Conservation (phyloP, 805 yeast genomes). For the Grigorovia transvaalensis region DNA sequence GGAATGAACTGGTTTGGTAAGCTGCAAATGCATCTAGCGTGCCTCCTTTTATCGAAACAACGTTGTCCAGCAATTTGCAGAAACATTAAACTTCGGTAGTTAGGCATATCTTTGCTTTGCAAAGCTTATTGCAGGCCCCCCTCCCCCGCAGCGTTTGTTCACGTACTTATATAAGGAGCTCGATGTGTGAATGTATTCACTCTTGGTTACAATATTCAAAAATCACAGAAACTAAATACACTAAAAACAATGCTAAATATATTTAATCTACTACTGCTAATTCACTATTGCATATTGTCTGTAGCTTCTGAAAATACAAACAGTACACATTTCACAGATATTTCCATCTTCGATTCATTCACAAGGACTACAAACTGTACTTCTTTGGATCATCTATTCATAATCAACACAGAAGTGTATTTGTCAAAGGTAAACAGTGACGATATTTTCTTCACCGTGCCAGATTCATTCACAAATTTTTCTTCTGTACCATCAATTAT, state of each 20-base stretch:
- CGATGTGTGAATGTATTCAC: too few species aligned
- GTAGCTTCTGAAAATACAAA: slow-evolving; percentile 2
- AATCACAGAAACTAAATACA: too few species aligned
- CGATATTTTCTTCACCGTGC: slow-evolving; percentile 17
- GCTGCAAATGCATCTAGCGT: too few species aligned
- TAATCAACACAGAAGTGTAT: slow-evolving; percentile 18
- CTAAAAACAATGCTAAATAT: not conserved
- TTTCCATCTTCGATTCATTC: slow-evolving; percentile 18
- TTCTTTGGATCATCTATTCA: slow-evolving; percentile 21
- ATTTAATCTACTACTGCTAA: not conserved
- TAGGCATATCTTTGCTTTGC: too few species aligned
- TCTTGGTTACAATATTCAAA: too few species aligned
- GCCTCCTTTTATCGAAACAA: too few species aligned
- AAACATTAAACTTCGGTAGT: too few species aligned
- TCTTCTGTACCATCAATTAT: slow-evolving; percentile 16
- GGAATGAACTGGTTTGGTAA: not conserved
- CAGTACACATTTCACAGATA: slow-evolving; percentile 10
- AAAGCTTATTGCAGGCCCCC: too few species aligned
- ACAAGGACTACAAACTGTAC: slow-evolving; percentile 15
- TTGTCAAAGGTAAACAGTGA: slow-evolving; percentile 12
- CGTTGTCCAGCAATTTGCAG: too few species aligned
- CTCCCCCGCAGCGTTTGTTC: too few species aligned
- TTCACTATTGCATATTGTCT: not conserved
- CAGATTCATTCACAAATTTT: slow-evolving; percentile 14
- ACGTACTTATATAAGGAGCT: too few species aligned